Conservation (phyloP, 2,329 filamentous ascomycete species). For the Epichloe uncinata region DNA sequence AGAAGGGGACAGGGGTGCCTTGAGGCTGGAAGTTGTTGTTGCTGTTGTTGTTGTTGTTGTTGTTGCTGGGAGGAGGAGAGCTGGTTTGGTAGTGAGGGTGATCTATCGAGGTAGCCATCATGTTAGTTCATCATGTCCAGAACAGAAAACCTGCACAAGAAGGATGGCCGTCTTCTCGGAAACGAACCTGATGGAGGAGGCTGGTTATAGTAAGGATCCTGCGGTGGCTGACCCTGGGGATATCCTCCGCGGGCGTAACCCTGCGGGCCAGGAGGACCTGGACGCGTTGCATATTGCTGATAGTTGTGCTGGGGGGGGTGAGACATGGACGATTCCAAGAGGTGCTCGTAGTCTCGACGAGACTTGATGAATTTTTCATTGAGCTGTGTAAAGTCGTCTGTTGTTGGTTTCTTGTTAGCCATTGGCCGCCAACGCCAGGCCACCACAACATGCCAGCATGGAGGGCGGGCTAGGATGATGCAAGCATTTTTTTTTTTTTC, state of each 20-base stretch:
- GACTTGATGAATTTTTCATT: conserved; percentile 99
- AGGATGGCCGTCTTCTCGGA: background rate
- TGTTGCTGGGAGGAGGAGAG: conserved; percentile 34
- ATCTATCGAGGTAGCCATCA: conserved; percentile 19
- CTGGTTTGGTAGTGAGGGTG: conserved; percentile 33
- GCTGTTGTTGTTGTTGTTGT: conserved; percentile 19
- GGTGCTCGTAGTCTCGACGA: conserved; percentile 83
- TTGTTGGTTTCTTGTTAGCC: conserved; percentile 5
- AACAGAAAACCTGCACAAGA: too few species aligned
- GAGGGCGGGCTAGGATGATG: background rate
- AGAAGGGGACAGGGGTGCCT: conserved; percentile 46
- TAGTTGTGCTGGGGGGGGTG: conserved; percentile 77
- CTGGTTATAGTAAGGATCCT: conserved; percentile 56
- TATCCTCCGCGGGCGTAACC: conserved; percentile 30
- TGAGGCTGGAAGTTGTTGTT: conserved; percentile 14
- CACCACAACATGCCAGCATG: background rate
- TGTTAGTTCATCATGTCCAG: background rate
- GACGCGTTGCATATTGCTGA: conserved; percentile 50
- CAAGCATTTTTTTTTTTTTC: too few species aligned
- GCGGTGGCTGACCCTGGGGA: conserved; percentile 30
- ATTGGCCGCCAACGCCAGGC: background rate
- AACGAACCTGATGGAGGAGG: conserved; percentile 27
- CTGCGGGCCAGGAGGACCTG: conserved; percentile 32
- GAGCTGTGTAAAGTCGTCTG: conserved; percentile 94
- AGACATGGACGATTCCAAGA: conserved; percentile 94